A percentile compares a stretch with the other conserved stretches of the same genome.
Evolutionary conservation across 2,329 filamentous ascomycete species (phyloP).

Genomic region (Hypoxylon sp.): DNA sequence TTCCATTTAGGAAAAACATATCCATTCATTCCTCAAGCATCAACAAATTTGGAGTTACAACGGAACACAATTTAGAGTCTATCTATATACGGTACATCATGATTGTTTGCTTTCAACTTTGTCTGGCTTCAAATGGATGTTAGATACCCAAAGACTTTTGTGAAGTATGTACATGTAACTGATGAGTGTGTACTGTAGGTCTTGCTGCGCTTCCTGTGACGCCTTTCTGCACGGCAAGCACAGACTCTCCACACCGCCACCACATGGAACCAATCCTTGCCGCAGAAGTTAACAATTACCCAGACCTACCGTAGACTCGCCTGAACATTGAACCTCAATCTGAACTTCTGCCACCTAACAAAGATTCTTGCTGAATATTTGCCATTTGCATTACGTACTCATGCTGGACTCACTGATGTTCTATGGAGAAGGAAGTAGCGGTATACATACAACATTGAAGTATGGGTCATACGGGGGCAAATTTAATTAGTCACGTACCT

Average conservation of each 20-base stretch:
- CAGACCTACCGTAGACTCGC: background rate
- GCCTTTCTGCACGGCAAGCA: background rate
- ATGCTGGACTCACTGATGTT: conserved; percentile 21
- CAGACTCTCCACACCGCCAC: conserved; percentile 30
- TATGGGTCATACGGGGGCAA: background rate
- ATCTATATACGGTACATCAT: too few relatives aligned
- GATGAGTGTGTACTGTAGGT: too few relatives aligned
- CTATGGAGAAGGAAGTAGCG: background rate
- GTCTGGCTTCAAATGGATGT: too few relatives aligned
- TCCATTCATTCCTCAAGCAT: too few relatives aligned
- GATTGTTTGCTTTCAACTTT: too few relatives aligned
- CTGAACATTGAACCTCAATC: background rate
- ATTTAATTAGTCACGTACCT: background rate
- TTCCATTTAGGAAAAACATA: too few relatives aligned
- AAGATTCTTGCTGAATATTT: conserved; percentile 22
- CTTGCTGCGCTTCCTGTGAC: too few relatives aligned
- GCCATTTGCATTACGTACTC: conserved; percentile 32
- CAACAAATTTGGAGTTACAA: too few relatives aligned
- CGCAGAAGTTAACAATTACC: background rate
- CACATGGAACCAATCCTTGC: conserved; percentile 12
- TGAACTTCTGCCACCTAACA: conserved; percentile 4
- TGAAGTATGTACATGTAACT: too few relatives aligned
- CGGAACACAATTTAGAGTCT: too few relatives aligned
- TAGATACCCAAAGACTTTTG: too few relatives aligned
- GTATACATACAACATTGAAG: background rate